A percentile compares a stretch with the other conserved stretches of the same genome.
phyloP scores from a whole-genome alignment of 2,329 filamentous ascomycete species.

The Pseudogymnoascus sp. region DNA sequence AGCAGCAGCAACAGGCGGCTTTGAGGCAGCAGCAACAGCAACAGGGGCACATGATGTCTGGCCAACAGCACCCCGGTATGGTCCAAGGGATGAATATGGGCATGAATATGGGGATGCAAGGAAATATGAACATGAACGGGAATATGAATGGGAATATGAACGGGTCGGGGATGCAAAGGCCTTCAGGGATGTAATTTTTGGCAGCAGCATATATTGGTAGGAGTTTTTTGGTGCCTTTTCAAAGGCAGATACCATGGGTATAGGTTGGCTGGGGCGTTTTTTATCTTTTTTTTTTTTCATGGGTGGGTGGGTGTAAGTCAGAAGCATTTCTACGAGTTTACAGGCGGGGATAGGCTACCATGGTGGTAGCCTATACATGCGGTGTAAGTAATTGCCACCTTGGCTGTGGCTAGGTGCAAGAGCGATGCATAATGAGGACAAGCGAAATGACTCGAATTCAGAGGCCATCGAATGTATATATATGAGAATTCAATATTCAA shows the following conservation, averaged over 20 bases:
- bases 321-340: background rate
- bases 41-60: conserved; percentile 20
- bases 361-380: background rate
- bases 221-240: conserved; percentile 1
- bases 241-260: conserved; percentile 6
- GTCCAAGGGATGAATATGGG: conserved; percentile 13
- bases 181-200: conserved; percentile 12
- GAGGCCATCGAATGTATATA: conserved; percentile 3
- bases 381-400: background rate
- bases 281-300: background rate
- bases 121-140: conserved; percentile 8
- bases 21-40: conserved; percentile 30
- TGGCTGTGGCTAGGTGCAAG: background rate
- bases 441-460: background rate
- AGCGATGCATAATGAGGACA: conserved; percentile 3
- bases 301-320: background rate
- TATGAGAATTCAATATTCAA: background rate
- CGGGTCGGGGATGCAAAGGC: conserved; percentile 11
- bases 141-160: conserved; percentile 9
- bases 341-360: background rate
- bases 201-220: background rate
- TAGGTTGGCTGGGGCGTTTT: background rate
- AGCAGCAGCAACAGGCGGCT: conserved; percentile 26
- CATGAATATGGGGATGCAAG: conserved; percentile 22
- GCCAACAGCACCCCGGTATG: conserved; percentile 14